Evolutionary conservation across 83 land plant genomes (phyloP), one percentile per base, ranked within the genome.

Genomic region (Diphasiastrum complanatum): DNA sequence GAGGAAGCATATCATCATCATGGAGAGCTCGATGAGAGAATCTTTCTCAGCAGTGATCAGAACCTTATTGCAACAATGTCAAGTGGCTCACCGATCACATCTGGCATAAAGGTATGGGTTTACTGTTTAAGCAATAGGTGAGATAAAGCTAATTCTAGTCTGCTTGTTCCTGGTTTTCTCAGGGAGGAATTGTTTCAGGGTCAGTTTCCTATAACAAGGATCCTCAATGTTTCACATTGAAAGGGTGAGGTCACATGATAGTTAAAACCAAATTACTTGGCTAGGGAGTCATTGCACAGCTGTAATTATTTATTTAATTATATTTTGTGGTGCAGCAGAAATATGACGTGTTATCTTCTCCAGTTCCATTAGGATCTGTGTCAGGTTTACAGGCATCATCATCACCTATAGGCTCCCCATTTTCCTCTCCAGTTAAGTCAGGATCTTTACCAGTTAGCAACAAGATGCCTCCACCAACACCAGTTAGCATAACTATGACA

Each of bases 401-500:
- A 3, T 79, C 85, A 70, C 85, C 87, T 5, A 49, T 52, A 57
- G 63, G 66, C 5, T 83, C 96, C 63, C 84, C 88, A 31, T 60
- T 68, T 33, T 37, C 80, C 38, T 83, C 83, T 2, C 75, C 79
- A 23, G 46, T 57, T 23, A 83, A 81, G 70, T 59, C 73, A 18
- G 41, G 30, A 50, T 50, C 45, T 36, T 31, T 23, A 32, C 47
- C 28, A 27, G 26, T 63, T 19, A 64, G 49, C 54, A 35, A 49
- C 58, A 88, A 79, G 69, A 72, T 81, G 69, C 79, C 86, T 25
- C 81, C 81, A 24, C 58, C 69, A 23, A 95, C 99, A 24, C 99
- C 99, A 4, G 97, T 95, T 1, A 86, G 80, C 78, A 81, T 82
- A 32, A 85, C 96, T 34, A 85, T 89, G 92, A 80, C 97, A 28